Percentiles rank a stretch among this genome's conserved stretches.
phyloP scores from a whole-genome alignment of 192 early-diverging fungal genomes.

The Coemansia sp. region DNA sequence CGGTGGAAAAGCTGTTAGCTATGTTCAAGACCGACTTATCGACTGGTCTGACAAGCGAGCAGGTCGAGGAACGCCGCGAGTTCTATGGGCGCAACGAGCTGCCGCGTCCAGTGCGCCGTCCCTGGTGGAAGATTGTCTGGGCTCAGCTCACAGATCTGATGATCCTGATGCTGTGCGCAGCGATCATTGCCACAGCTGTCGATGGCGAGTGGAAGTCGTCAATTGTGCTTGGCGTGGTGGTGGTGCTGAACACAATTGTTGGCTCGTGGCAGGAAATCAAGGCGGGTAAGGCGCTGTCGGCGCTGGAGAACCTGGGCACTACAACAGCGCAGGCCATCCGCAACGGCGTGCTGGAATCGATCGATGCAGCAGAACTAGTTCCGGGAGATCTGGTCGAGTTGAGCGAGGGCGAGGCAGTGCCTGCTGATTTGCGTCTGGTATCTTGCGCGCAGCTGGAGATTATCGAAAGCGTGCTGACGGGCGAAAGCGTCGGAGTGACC shows the following conservation, averaged over 20 bases:
- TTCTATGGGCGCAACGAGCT: conserved; percentile 87
- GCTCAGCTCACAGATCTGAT: conserved; percentile 92
- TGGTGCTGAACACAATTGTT: conserved; percentile 86
- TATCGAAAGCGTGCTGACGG: conserved; percentile 69
- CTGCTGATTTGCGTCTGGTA: conserved; percentile 79
- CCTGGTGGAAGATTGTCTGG: conserved; percentile 77
- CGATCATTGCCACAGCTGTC: conserved; percentile 79
- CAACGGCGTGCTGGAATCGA: conserved; percentile 69
- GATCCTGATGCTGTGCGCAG: conserved; percentile 84
- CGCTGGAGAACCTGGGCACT: conserved; percentile 79
- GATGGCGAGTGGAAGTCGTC: conserved; percentile 81
- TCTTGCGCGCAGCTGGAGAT: conserved; percentile 64
- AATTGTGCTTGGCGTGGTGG: conserved; percentile 76
- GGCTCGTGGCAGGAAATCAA: conserved; percentile 95
- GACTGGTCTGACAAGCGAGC: conserved; percentile 62
- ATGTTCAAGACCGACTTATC: conserved; percentile 77
- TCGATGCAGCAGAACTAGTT: conserved; percentile 76
- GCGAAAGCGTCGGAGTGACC: conserved; percentile 68
- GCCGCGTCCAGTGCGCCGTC: conserved; percentile 72
- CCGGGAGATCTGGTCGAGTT: conserved; percentile 87
- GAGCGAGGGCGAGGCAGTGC: conserved; percentile 82
- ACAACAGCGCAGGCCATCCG: conserved; percentile 77
- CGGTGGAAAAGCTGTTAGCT: conserved; percentile 72
- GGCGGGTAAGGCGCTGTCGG: conserved; percentile 90
- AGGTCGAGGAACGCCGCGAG: conserved; percentile 61